These are phyloP conservation scores for Helenozyma rhizophorensis DNA, from an alignment of 805 yeast species.

Conservation along the genomic window DNA sequence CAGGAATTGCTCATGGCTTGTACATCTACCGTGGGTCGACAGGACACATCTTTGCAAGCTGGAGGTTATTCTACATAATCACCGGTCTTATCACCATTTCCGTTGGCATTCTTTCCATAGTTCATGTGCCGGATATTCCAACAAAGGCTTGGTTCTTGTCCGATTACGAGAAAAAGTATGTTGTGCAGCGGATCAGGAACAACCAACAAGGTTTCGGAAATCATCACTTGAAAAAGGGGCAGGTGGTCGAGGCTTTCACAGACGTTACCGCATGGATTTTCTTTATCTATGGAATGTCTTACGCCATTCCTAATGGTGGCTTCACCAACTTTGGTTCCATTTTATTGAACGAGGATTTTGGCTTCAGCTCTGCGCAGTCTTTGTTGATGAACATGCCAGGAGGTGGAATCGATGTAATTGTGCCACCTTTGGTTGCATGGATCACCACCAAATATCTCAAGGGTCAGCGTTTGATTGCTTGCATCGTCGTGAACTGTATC, in stretches of 20 bases:
- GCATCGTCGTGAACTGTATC: slow-evolving; percentile 20
- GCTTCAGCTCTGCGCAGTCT: slow-evolving; percentile 30
- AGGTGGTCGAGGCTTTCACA: slow-evolving; percentile 32
- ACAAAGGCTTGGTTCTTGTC: slow-evolving; percentile 29
- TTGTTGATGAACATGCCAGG: slow-evolving; percentile 43
- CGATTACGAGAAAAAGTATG: slow-evolving; percentile 23
- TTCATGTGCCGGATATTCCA: slow-evolving; percentile 32
- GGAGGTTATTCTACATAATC: slow-evolving; percentile 29
- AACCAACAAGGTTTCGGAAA: slow-evolving; percentile 43
- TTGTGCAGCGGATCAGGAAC: slow-evolving; percentile 15
- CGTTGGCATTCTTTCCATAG: slow-evolving; percentile 16
- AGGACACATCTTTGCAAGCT: slow-evolving; percentile 38
- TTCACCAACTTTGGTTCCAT: slow-evolving; percentile 45
- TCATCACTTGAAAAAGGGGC: slow-evolving; percentile 31
- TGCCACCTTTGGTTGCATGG: slow-evolving; percentile 28
- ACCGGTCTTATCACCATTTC: slow-evolving; percentile 27
- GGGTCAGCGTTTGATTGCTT: slow-evolving; percentile 28
- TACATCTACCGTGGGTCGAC: slow-evolving; percentile 41
- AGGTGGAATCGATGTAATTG: slow-evolving; percentile 46
- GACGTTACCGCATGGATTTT: slow-evolving; percentile 32
- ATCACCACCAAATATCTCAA: slow-evolving; percentile 22
- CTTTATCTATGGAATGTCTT: slow-evolving; percentile 5
- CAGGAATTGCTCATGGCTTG: slow-evolving; percentile 50
- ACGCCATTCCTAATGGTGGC: slow-evolving; percentile 51
- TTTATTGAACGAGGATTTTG: slow-evolving; percentile 40